Conservation (phyloP, 2,329 filamentous ascomycete species). For the Pseudomassariella vexata region DNA sequence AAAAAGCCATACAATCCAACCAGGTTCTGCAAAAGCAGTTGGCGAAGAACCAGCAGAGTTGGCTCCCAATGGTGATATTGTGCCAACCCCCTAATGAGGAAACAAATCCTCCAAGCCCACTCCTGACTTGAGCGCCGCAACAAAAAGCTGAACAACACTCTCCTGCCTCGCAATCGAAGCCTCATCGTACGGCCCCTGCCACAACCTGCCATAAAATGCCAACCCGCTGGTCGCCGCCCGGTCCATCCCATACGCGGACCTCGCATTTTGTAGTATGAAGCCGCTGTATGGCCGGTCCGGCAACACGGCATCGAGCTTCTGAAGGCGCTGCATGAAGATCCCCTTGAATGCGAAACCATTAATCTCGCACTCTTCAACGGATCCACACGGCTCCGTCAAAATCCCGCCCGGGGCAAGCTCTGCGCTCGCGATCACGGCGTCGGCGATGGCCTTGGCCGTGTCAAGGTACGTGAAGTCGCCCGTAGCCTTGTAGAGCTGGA, state of each 20-base stretch:
- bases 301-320: conserved; percentile 39
- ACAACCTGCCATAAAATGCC: conserved; percentile 40
- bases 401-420: conserved; percentile 30
- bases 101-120: no score
- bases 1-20: no score
- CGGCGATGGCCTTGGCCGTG: conserved; percentile 18
- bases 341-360: conserved; percentile 55
- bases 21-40: no score
- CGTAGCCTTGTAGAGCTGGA: conserved; percentile 41
- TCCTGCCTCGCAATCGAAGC: conserved; percentile 44
- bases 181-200: conserved; percentile 43
- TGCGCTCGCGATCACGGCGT: conserved; percentile 24
- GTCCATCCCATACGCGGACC: conserved; percentile 46
- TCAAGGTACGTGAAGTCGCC: conserved; percentile 14
- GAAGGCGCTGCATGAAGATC: conserved; percentile 52
- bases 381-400: conserved; percentile 35
- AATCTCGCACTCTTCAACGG: conserved; percentile 22
- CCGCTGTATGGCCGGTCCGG: conserved; percentile 34
- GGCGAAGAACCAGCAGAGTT: no score
- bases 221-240: conserved; percentile 27
- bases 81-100: no score
- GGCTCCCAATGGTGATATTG: no score
- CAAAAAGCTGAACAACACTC: conserved; percentile 47
- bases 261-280: conserved; percentile 45
- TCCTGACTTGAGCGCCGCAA: conserved; percentile 36